phyloP scores from a whole-genome alignment of 805 yeast species.

The Millerago galiae region DNA sequence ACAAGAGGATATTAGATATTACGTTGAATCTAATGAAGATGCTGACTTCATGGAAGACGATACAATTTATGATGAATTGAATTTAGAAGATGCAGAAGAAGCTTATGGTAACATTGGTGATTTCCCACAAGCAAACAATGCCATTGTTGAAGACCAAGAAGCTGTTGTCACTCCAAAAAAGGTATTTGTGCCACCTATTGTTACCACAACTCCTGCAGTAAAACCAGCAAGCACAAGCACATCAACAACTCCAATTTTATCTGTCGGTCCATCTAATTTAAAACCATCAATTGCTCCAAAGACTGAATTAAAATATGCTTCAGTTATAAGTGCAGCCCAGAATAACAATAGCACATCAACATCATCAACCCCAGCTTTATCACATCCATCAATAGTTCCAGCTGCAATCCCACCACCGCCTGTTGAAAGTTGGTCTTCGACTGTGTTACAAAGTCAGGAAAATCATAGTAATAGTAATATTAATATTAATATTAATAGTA shows the following conservation, averaged over 20 bases:
- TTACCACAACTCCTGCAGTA: slow-evolving; percentile 1
- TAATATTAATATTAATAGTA: slow-evolving; percentile 1
- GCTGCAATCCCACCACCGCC: slow-evolving; percentile 9
- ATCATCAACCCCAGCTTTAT: neutral
- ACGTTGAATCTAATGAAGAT: slow-evolving; percentile 89
- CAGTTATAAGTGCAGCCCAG: slow-evolving; percentile 29
- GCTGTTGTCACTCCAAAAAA: neutral
- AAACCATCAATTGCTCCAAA: slow-evolving; percentile 56
- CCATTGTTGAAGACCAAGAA: slow-evolving; percentile 8
- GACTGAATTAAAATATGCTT: slow-evolving; percentile 48
- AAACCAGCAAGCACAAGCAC: slow-evolving; percentile 3
- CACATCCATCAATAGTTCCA: slow-evolving; percentile 1
- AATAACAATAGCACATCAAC: slow-evolving; percentile 2
- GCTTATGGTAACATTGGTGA: slow-evolving; percentile 46
- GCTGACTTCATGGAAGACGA: slow-evolving; percentile 93
- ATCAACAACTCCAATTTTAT: neutral
- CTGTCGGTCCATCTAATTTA: slow-evolving; percentile 18
- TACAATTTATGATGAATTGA: slow-evolving; percentile 82
- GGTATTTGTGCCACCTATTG: slow-evolving; percentile 11
- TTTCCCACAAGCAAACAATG: slow-evolving; percentile 16
- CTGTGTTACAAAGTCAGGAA: neutral
- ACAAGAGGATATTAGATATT: slow-evolving; percentile 86
- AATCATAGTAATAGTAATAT: neutral
- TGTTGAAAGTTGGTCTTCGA: slow-evolving; percentile 6
- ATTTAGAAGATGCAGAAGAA: slow-evolving; percentile 52